Conservation (phyloP, 73 alveolate species). For the Diophrys sp. region DNA sequence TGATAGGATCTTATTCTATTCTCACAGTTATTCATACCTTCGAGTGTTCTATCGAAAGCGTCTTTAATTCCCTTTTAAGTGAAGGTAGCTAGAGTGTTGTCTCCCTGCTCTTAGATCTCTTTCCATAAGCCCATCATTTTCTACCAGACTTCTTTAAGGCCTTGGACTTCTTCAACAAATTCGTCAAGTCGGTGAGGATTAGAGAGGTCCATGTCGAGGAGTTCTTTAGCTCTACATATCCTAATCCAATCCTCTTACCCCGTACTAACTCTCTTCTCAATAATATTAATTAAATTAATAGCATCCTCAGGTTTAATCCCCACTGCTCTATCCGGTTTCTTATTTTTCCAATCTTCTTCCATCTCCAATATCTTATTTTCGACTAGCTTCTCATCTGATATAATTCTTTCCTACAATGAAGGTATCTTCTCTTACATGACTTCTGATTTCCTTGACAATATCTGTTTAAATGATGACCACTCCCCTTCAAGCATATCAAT, state of each 20-base stretch:
- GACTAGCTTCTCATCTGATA: slow-evolving; percentile 84
- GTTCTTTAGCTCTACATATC: slow-evolving; percentile 94
- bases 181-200: slow-evolving; percentile 80
- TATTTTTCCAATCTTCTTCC: slow-evolving; percentile 93
- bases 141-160: slow-evolving; percentile 85
- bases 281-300: slow-evolving; percentile 53
- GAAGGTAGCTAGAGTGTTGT: slow-evolving; percentile 92
- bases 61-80: slow-evolving; percentile 89
- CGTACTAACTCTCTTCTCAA: slow-evolving; percentile 57
- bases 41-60: slow-evolving; percentile 73
- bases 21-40: slow-evolving; percentile 66
- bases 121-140: slow-evolving; percentile 78
- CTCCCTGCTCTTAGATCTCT: slow-evolving; percentile 72
- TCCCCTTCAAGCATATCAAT: slow-evolving; percentile 95
- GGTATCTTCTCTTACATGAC: slow-evolving; percentile 91
- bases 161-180: slow-evolving; percentile 74
- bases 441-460: slow-evolving; percentile 74
- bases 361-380: slow-evolving; percentile 92
- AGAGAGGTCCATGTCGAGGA: slow-evolving; percentile 91
- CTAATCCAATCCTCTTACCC: slow-evolving; percentile 87
- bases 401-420: slow-evolving; percentile 70
- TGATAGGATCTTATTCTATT: slow-evolving; percentile 78
- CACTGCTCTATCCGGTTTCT: slow-evolving; percentile 75
- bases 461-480: slow-evolving; percentile 87
- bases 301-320: slow-evolving; percentile 86